Conservation (phyloP, 2,329 filamentous ascomycete species). For the Tolypocladium tropicale region DNA sequence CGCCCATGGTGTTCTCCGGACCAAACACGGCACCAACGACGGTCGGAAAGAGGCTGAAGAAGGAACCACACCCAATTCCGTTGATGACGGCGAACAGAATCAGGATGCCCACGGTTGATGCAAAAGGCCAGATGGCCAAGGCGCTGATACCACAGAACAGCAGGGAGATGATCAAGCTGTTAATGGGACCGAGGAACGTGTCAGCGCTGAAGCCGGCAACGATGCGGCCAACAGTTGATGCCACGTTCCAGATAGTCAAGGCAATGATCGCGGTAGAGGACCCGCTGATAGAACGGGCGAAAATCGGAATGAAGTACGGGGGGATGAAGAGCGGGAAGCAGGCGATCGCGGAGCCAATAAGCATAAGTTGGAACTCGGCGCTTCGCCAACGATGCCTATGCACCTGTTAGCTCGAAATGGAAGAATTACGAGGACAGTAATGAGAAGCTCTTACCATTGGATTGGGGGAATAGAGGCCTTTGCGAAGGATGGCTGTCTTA, state of each 20-base stretch:
- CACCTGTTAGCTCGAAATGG: background rate
- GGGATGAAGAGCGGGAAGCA: slow-evolving; percentile 17
- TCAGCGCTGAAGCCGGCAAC: slow-evolving; percentile 15
- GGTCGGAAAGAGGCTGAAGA: slow-evolving; percentile 16
- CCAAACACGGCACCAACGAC: slow-evolving; percentile 13
- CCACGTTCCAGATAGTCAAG: slow-evolving; percentile 15
- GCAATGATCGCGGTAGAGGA: slow-evolving; percentile 11
- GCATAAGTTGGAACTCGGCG: slow-evolving; percentile 11
- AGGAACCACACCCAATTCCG: slow-evolving; percentile 17
- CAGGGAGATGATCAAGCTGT: slow-evolving; percentile 14
- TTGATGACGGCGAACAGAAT: slow-evolving; percentile 14
- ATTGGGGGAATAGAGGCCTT: slow-evolving; percentile 7
- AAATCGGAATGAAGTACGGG: slow-evolving; percentile 18
- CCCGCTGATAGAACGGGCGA: slow-evolving; percentile 12
- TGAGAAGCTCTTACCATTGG: slow-evolving; percentile 11
- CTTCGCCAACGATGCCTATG: slow-evolving; percentile 14
- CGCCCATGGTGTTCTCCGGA: slow-evolving; percentile 11
- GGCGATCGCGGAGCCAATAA: slow-evolving; percentile 11
- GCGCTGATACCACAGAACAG: slow-evolving; percentile 14
- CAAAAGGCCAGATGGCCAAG: slow-evolving; percentile 15
- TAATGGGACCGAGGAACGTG: slow-evolving; percentile 14
- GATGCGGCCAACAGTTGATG: slow-evolving; percentile 15
- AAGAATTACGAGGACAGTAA: background rate
- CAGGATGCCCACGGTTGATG: slow-evolving; percentile 11
- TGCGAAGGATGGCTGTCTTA: slow-evolving; percentile 6